Evolutionary conservation across 2,329 filamentous ascomycete species (phyloP).

Genomic region (Tolypocladium sp.): DNA sequence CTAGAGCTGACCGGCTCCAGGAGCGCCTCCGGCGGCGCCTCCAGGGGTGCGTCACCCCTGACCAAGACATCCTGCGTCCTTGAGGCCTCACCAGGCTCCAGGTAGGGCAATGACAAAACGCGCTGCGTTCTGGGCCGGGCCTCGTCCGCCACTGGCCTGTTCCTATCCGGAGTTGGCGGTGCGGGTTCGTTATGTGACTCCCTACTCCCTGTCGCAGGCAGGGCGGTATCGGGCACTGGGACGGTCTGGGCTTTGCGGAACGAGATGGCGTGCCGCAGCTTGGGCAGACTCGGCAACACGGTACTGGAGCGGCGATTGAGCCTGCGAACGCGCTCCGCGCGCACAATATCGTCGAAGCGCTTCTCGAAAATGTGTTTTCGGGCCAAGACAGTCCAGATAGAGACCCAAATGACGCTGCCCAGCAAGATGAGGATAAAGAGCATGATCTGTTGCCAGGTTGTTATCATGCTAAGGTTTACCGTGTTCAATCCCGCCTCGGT

Average conservation of each 20-base stretch:
- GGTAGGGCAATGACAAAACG: neutral
- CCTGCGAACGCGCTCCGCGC: neutral
- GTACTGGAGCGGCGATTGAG: neutral
- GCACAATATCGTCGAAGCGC: neutral
- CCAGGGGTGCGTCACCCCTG: neutral
- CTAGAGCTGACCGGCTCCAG: neutral
- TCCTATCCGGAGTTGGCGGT: neutral
- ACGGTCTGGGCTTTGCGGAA: neutral
- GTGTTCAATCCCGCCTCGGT: neutral
- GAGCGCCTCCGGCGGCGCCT: neutral
- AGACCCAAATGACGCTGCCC: neutral
- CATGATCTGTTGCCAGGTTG: neutral
- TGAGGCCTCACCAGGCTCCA: neutral
- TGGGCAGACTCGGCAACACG: neutral
- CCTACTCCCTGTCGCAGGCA: neutral
- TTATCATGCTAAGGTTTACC: neutral
- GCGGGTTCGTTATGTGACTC: neutral
- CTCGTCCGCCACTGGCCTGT: neutral
- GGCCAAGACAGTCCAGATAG: neutral
- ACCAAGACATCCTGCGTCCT: neutral
- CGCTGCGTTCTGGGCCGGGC: neutral
- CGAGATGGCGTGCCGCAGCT: neutral
- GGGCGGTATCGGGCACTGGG: neutral
- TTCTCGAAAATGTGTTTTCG: neutral
- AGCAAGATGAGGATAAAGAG: neutral